A percentile compares a stretch with the other conserved stretches of the same genome.
These are phyloP conservation scores for Pseudisothecium myosuroides DNA, from an alignment of 225 moss, liverwort and hornwort species.

Conservation along the genomic window DNA sequence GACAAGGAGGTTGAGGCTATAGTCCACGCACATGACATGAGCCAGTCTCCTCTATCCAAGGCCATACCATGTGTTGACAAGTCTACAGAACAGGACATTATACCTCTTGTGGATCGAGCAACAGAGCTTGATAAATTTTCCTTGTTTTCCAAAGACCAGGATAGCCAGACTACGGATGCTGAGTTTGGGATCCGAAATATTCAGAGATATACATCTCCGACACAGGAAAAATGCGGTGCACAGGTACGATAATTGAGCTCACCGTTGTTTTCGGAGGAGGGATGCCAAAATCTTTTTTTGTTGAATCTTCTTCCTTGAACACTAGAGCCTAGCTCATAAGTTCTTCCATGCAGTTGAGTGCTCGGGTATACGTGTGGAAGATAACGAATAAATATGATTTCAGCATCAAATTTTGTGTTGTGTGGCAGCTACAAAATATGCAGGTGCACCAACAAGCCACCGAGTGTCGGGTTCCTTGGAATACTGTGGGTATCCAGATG, in stretches of 20 bases:
- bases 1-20: conserved; percentile 25
- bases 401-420: not conserved
- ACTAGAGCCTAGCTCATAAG: not conserved
- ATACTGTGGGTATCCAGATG: not conserved
- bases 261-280: not conserved
- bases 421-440: not conserved
- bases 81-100: not conserved
- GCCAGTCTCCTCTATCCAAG: not conserved
- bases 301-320: not conserved
- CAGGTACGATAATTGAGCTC: conserved; percentile 4
- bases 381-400: not conserved
- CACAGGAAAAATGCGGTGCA: not conserved
- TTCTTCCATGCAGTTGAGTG: not conserved
- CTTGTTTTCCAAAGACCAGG: conserved; percentile 5
- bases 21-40: conserved; percentile 11
- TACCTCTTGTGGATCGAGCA: conserved; percentile 4
- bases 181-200: not conserved
- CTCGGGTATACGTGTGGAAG: not conserved
- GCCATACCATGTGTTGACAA: not conserved
- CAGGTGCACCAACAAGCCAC: conserved; percentile 15
- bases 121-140: not conserved
- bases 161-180: conserved; percentile 9
- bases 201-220: not conserved
- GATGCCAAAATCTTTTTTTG: not conserved
- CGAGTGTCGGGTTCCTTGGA: conserved; percentile 2